phyloP scores from a whole-genome alignment of 202 grass and related monocot genomes.

The Eragrostis tef region DNA sequence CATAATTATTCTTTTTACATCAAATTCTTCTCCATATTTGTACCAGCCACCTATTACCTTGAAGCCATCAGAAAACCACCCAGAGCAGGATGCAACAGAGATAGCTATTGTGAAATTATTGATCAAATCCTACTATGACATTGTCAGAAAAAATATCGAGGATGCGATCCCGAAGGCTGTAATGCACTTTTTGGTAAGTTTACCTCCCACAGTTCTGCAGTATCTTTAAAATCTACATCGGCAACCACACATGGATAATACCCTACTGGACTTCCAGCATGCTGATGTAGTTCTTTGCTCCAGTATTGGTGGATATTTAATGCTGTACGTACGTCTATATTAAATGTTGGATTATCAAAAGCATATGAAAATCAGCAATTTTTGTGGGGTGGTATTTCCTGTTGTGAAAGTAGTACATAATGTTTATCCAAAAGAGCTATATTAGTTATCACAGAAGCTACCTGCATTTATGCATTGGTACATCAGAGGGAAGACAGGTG shows the following conservation, averaged over 20 bases:
- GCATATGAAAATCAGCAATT: conserved; percentile 20
- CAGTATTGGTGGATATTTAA: background rate
- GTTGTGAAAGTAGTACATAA: background rate
- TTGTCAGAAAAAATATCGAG: conserved; percentile 87
- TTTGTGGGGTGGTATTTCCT: background rate
- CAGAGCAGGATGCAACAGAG: conserved; percentile 68
- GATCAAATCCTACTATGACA: conserved; percentile 95
- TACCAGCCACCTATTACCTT: conserved; percentile 78
- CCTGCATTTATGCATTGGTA: background rate
- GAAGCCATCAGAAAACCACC: conserved; percentile 79
- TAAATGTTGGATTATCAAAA: conserved; percentile 23
- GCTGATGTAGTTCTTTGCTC: conserved; percentile 5
- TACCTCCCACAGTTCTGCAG: background rate
- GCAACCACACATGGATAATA: background rate
- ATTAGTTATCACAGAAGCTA: background rate
- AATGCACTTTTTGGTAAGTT: conserved; percentile 98
- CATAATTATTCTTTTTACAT: conserved; percentile 16
- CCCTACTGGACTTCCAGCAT: background rate
- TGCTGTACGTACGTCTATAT: background rate
- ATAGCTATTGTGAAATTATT: conserved; percentile 80
- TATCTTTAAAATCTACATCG: conserved; percentile 22
- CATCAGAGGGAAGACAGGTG: background rate
- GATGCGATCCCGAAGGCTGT: conserved; percentile 85
- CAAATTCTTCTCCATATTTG: conserved; percentile 39
- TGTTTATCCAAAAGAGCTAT: background rate